Evolutionary conservation across 2,329 filamentous ascomycete genomes (phyloP).

Genomic region (Corynespora cassiicola): DNA sequence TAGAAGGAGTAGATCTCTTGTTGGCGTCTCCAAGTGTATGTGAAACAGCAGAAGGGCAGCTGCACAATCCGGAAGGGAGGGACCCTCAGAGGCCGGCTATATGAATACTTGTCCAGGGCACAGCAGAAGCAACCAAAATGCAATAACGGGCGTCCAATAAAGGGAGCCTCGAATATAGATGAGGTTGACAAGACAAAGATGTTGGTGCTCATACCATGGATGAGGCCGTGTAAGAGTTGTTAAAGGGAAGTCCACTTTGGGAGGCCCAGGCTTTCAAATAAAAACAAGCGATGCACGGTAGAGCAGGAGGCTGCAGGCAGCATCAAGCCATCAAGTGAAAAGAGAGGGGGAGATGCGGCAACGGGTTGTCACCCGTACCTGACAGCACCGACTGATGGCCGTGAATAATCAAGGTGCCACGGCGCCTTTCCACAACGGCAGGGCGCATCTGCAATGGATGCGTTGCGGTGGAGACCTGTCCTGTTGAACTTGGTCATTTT

Average conservation of each 20-base stretch:
- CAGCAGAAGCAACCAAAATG: too few species aligned
- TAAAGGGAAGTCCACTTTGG: slow-evolving; percentile 16
- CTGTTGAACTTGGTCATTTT: slow-evolving; percentile 18
- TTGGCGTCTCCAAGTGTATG: too few species aligned
- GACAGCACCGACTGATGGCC: slow-evolving; percentile 23
- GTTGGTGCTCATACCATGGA: slow-evolving; percentile 8
- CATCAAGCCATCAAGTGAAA: slow-evolving; percentile 15
- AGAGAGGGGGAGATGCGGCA: slow-evolving; percentile 10
- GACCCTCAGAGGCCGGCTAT: too few species aligned
- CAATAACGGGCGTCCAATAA: too few species aligned
- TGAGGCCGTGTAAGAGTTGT: slow-evolving; percentile 18
- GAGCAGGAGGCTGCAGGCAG: slow-evolving; percentile 18
- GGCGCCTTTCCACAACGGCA: slow-evolving; percentile 21
- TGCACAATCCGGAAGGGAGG: too few species aligned
- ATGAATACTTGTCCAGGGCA: too few species aligned
- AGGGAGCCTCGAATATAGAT: not conserved
- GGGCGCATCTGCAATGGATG: slow-evolving; percentile 20
- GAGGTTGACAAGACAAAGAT: slow-evolving; percentile 1
- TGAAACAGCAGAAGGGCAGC: too few species aligned
- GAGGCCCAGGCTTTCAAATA: slow-evolving; percentile 23
- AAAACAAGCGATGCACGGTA: slow-evolving; percentile 13
- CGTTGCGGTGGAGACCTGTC: slow-evolving; percentile 26
- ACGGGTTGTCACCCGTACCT: slow-evolving; percentile 26
- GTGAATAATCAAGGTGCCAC: slow-evolving; percentile 22
- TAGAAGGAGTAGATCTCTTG: too few species aligned